phyloP scores from a whole-genome alignment of 805 yeast genomes.

The Sporopachydermia lactativora region DNA sequence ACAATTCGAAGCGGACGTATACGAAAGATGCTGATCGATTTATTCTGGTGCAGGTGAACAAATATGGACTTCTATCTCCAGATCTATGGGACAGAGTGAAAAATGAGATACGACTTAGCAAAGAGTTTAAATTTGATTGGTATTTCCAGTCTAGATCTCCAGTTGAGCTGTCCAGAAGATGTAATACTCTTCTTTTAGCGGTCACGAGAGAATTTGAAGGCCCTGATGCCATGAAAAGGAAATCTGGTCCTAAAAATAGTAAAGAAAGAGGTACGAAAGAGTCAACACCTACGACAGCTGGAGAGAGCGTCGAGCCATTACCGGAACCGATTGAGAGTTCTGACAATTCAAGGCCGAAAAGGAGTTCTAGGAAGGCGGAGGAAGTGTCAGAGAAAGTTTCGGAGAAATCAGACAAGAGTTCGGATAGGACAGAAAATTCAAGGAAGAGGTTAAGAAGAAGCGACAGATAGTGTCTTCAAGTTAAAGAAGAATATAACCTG shows the following conservation, averaged over 20 bases:
- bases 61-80: conserved; percentile 48
- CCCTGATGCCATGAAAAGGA: conserved; percentile 38
- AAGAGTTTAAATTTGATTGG: conserved; percentile 60
- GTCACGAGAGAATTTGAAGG: conserved; percentile 59
- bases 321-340: no score
- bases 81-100: conserved; percentile 49
- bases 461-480: no score
- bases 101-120: conserved; percentile 45
- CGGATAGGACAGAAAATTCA: no score
- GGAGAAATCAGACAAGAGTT: no score
- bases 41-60: conserved; percentile 43
- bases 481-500: no score
- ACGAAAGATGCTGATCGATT: conserved; percentile 60
- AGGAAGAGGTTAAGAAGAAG: no score
- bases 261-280: conserved; percentile 1
- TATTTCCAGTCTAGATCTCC: conserved; percentile 56
- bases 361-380: no score
- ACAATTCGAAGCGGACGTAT: conserved; percentile 62
- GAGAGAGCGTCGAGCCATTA: no score
- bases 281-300: no score
- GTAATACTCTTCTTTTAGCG: conserved; percentile 51
- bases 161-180: conserved; percentile 57
- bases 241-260: conserved; percentile 9
- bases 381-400: no score
- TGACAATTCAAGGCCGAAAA: no score